A percentile compares a stretch with the other conserved stretches of the same genome.
Conservation (phyloP, 2,329 filamentous ascomycete genomes). For the Talaromyces sp. region DNA sequence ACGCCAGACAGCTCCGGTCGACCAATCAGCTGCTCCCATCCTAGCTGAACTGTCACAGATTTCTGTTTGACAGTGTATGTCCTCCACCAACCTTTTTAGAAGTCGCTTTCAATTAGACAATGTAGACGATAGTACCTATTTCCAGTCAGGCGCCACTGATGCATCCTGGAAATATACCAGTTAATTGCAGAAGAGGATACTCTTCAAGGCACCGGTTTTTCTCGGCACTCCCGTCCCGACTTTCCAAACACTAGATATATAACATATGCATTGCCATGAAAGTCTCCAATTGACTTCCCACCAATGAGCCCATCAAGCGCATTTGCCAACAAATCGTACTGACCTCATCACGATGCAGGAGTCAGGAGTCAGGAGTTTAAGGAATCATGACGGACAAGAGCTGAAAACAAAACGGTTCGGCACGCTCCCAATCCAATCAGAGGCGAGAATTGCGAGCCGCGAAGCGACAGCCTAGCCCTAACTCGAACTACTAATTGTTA, state of each 20-base stretch:
- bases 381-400: neutral
- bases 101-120: neutral
- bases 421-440: neutral
- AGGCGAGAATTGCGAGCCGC: neutral
- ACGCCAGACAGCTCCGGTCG: neutral
- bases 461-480: neutral
- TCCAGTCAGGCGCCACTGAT: neutral
- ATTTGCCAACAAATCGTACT: neutral
- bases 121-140: neutral
- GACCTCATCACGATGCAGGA: constrained; percentile 3
- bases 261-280: no score
- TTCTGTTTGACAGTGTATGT: neutral
- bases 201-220: neutral
- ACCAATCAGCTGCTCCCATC: constrained; percentile 6
- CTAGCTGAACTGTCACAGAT: neutral
- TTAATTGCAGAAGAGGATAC: neutral
- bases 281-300: neutral
- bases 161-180: neutral
- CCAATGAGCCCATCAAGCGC: neutral
- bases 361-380: constrained; percentile 5
- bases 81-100: neutral
- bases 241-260: neutral
- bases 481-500: neutral
- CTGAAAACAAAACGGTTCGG: constrained; percentile 2
- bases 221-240: neutral